Conservation (phyloP, 768 basidiomycete genomes). For the Mycena chlorophos region DNA sequence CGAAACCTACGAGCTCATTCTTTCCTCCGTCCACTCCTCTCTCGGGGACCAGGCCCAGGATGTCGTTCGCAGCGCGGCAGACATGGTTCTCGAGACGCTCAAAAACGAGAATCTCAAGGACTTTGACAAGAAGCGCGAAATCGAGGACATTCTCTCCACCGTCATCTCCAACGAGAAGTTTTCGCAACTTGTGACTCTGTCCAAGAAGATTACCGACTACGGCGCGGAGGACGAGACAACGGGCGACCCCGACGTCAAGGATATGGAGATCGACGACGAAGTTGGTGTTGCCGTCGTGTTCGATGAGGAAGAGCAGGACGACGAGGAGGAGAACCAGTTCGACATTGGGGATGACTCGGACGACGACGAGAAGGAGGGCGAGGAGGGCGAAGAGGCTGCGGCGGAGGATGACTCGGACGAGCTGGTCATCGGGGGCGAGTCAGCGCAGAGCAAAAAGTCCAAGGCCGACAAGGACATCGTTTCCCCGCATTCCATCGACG, state of each 20-base stretch:
- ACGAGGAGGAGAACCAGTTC: slow-evolving; percentile 89
- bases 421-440: slow-evolving; percentile 76
- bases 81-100: slow-evolving; percentile 81
- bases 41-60: slow-evolving; percentile 97
- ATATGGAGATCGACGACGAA: slow-evolving; percentile 92
- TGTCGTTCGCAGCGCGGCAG: slow-evolving; percentile 93
- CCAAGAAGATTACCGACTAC: slow-evolving; percentile 97
- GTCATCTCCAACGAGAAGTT: slow-evolving; percentile 71
- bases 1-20: slow-evolving; percentile 90
- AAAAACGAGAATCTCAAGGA: slow-evolving; percentile 90
- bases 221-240: slow-evolving; percentile 81
- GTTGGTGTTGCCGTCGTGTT: slow-evolving; percentile 98
- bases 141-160: slow-evolving; percentile 70
- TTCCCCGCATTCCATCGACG: slow-evolving; percentile 89
- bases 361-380: slow-evolving; percentile 66
- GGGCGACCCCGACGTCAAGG: slow-evolving; percentile 77
- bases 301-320: slow-evolving; percentile 95
- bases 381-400: slow-evolving; percentile 42
- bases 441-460: slow-evolving; percentile 49
- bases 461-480: slow-evolving; percentile 77
- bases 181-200: slow-evolving; percentile 76
- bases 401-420: slow-evolving; percentile 59
- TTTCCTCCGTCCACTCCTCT: slow-evolving; percentile 75
- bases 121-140: slow-evolving; percentile 95
- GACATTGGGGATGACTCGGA: slow-evolving; percentile 84